These are phyloP conservation scores for Articulospora tetracladia DNA, from an alignment of 495 filamentous ascomycete genomes.

Conservation along the genomic window DNA sequence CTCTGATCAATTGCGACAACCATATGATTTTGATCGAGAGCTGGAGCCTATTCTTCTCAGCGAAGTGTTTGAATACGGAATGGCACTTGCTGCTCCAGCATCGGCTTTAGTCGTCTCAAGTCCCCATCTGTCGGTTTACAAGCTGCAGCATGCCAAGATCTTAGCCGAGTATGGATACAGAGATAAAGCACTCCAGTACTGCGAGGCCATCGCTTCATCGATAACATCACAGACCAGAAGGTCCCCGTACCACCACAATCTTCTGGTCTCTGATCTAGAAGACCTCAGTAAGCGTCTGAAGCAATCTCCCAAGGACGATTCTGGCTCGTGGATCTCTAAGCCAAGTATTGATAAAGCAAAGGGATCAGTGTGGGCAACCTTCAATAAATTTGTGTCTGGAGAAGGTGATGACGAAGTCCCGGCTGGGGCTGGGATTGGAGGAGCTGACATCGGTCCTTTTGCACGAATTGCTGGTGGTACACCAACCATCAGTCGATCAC, in stretches of 20 bases:
- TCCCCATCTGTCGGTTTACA: conserved; percentile 86
- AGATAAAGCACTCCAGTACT: conserved; percentile 84
- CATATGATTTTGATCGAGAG: conserved; percentile 66
- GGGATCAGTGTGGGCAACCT: conserved; percentile 78
- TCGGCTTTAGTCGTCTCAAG: conserved; percentile 49
- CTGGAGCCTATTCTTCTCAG: conserved; percentile 82
- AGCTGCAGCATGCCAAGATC: conserved; percentile 77
- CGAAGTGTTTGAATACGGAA: conserved; percentile 88
- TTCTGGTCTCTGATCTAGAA: conserved; percentile 71
- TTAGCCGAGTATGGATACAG: conserved; percentile 80
- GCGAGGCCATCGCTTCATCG: conserved; percentile 74
- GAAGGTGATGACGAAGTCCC: conserved; percentile 67
- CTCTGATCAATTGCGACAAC: conserved; percentile 65
- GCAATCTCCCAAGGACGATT: conserved; percentile 73
- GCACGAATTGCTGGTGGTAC: conserved; percentile 72
- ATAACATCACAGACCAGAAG: conserved; percentile 78
- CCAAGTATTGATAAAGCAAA: conserved; percentile 95
- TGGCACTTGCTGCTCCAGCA: conserved; percentile 53
- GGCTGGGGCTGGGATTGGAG: conserved; percentile 53
- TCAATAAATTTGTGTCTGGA: conserved; percentile 92
- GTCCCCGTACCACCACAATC: conserved; percentile 77
- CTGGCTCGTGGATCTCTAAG: conserved; percentile 76
- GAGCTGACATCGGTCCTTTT: conserved; percentile 69
- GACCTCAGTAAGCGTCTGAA: conserved; percentile 78
- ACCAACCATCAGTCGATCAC: conserved; percentile 76